Percentiles rank a stretch among this genome's conserved stretches.
These are phyloP conservation scores for Spathaspora arborariae DNA, from an alignment of 805 yeast species.

Conservation along the genomic window DNA sequence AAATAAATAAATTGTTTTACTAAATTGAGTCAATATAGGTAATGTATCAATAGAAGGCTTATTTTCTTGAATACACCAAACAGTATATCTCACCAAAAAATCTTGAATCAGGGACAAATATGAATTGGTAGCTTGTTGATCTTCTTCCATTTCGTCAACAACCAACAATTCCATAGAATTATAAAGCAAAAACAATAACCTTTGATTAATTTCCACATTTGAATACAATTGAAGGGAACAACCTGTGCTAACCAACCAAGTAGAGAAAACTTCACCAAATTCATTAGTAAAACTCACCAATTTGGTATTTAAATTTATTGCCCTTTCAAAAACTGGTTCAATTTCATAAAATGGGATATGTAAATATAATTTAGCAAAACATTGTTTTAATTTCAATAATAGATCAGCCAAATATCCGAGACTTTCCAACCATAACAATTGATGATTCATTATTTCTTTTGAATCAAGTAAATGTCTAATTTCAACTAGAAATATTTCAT, in stretches of 20 bases:
- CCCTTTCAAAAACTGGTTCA: background rate
- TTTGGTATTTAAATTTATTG: background rate
- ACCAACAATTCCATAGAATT: slow-evolving; percentile 12
- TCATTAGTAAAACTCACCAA: background rate
- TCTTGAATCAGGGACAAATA: slow-evolving; percentile 1
- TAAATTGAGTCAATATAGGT: slow-evolving; percentile 15
- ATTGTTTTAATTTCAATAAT: slow-evolving; percentile 7
- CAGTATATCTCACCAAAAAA: background rate
- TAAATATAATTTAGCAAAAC: slow-evolving; percentile 5
- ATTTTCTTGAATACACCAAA: background rate
- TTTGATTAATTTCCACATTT: background rate
- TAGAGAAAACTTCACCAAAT: background rate
- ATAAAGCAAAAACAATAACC: slow-evolving; percentile 5
- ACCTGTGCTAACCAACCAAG: background rate
- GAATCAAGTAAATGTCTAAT: slow-evolving; percentile 10
- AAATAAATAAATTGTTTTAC: slow-evolving; percentile 13
- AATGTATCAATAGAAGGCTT: slow-evolving; percentile 5
- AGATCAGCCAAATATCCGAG: slow-evolving; percentile 7
- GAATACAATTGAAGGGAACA: background rate
- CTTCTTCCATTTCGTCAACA: slow-evolving; percentile 10
- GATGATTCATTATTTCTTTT: slow-evolving; percentile 11
- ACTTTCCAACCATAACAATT: slow-evolving; percentile 18
- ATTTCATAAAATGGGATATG: slow-evolving; percentile 3
- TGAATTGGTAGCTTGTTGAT: slow-evolving; percentile 4
- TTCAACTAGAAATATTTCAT: slow-evolving; percentile 17